These are phyloP conservation scores for Huntiella bhutanensis DNA, from an alignment of 2,329 filamentous ascomycete genomes.

Conservation along the genomic window DNA sequence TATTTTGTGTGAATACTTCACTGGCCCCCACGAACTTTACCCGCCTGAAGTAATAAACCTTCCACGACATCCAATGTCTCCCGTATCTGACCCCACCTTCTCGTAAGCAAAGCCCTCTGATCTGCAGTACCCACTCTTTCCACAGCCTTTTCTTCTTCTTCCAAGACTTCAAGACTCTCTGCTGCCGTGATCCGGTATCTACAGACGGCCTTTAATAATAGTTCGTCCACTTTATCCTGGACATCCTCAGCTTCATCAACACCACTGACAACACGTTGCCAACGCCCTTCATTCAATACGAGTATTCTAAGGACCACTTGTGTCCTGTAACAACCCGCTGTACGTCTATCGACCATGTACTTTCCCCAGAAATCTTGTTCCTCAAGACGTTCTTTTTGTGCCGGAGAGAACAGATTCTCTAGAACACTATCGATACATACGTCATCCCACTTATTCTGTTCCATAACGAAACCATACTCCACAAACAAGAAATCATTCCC, in stretches of 20 bases:
- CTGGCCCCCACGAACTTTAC: background rate
- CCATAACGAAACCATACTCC: slow-evolving; percentile 40
- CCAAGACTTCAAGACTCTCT: slow-evolving; percentile 17
- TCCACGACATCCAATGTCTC: slow-evolving; percentile 11
- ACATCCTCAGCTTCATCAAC: slow-evolving; percentile 26
- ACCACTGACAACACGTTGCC: slow-evolving; percentile 25
- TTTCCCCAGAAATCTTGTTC: slow-evolving; percentile 29
- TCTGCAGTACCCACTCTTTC: slow-evolving; percentile 17
- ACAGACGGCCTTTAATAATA: slow-evolving; percentile 22
- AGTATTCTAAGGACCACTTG: slow-evolving; percentile 30
- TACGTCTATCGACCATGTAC: slow-evolving; percentile 31
- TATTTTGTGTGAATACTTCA: background rate
- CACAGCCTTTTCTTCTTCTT: slow-evolving; percentile 17
- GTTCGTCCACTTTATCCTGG: slow-evolving; percentile 19
- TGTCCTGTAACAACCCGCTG: slow-evolving; percentile 32
- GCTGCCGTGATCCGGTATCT: slow-evolving; percentile 17
- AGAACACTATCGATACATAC: slow-evolving; percentile 28
- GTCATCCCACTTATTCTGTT: slow-evolving; percentile 34
- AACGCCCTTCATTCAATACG: slow-evolving; percentile 24
- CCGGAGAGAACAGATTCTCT: slow-evolving; percentile 19
- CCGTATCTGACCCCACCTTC: slow-evolving; percentile 26
- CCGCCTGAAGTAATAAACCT: background rate
- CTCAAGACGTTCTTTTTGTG: slow-evolving; percentile 23
- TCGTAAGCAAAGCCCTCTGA: slow-evolving; percentile 19
- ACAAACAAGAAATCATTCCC: slow-evolving; percentile 53